Conservation (phyloP, 2,329 filamentous ascomycete genomes). For the Nigrograna mackinnonii region DNA sequence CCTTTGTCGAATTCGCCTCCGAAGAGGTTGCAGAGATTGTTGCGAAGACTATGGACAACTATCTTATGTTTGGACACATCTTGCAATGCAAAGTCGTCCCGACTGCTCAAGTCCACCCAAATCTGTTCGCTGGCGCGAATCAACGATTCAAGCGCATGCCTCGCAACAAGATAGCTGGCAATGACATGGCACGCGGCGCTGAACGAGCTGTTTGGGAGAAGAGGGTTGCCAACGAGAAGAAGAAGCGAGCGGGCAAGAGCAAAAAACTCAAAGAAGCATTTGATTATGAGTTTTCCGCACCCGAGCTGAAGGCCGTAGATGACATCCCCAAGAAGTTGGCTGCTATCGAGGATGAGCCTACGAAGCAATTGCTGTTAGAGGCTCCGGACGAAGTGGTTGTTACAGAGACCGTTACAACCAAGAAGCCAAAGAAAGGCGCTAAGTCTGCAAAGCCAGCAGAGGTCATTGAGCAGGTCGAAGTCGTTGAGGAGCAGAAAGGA, state of each 20-base stretch:
- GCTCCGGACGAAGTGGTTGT: slow-evolving; percentile 20
- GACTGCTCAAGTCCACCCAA: slow-evolving; percentile 74
- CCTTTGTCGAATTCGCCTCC: slow-evolving; percentile 85
- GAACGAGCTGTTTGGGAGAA: slow-evolving; percentile 78
- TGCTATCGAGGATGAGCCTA: slow-evolving; percentile 24
- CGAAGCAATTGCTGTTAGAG: slow-evolving; percentile 30
- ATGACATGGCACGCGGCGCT: slow-evolving; percentile 72
- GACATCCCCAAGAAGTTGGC: slow-evolving; percentile 32
- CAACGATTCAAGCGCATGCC: slow-evolving; percentile 87
- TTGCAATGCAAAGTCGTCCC: slow-evolving; percentile 84
- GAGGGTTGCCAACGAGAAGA: slow-evolving; percentile 73
- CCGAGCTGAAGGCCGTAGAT: slow-evolving; percentile 68
- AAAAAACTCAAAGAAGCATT: slow-evolving; percentile 77
- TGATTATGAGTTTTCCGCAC: slow-evolving; percentile 82
- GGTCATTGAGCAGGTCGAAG: slow-evolving; percentile 1
- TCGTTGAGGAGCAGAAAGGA: slow-evolving; percentile 9
- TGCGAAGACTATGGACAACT: slow-evolving; percentile 95
- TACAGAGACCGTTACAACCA: slow-evolving; percentile 37
- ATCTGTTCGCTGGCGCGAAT: slow-evolving; percentile 89
- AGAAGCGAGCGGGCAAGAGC: slow-evolving; percentile 68
- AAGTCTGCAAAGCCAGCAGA: slow-evolving; percentile 11
- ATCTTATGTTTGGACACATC: slow-evolving; percentile 92
- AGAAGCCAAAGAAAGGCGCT: slow-evolving; percentile 32
- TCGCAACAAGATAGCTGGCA: slow-evolving; percentile 82
- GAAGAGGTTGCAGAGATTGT: slow-evolving; percentile 87